Evolutionary conservation across 805 yeast genomes (phyloP), one percentile per base, ranked within the genome.

Genomic region (Maudiozyma pseudohumilis): DNA sequence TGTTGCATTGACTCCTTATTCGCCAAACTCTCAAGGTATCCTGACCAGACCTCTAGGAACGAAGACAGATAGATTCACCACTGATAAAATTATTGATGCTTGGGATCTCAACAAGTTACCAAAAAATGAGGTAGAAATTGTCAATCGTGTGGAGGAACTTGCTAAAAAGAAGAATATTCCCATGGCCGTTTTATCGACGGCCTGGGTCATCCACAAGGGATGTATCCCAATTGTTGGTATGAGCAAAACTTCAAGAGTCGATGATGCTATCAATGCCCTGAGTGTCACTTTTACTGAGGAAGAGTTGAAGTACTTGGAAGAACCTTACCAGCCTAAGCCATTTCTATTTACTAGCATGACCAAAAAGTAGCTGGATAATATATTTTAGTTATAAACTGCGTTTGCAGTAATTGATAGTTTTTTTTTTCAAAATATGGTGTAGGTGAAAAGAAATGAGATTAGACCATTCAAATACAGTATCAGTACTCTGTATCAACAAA

Each of bases 1-100:
- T 6, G 70, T 77, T 27, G 78, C 77, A 1, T 38, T 75, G 13
- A 64, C 74, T 36, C 81, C 81, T 6, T 77, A 75, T 74, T 68
- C 75, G 10, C 81, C 81, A 21, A 56, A 64, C 40, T 76, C 76
- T 4, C 56, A 70, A 40, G 81, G 82, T 6, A 22, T 69, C 2
- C 59, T 77, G 28, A 64, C 80, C 1, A 63, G 77, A 41, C 76
- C 81, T 1, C 27, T 39, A 3, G 44, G 46, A 5, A 26, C 4
- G 2, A 28, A 28, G 4, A 36, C 49, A n/a, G 42, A 40, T 2
- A 38, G 50, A 23, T 30, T 7, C 15, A 21, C 19, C 12, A 34
- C 37, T 17, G 48, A 46, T 23, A 19, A 13, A 7, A 17, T 27
- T 15, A 17, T 83, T 83, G n/a, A 75, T 65, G 10, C 77, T 66